Evolutionary conservation across 495 filamentous ascomycete species (phyloP), one percentile per base, ranked within the genome.

Genomic region (Stereocaulon alpinum): DNA sequence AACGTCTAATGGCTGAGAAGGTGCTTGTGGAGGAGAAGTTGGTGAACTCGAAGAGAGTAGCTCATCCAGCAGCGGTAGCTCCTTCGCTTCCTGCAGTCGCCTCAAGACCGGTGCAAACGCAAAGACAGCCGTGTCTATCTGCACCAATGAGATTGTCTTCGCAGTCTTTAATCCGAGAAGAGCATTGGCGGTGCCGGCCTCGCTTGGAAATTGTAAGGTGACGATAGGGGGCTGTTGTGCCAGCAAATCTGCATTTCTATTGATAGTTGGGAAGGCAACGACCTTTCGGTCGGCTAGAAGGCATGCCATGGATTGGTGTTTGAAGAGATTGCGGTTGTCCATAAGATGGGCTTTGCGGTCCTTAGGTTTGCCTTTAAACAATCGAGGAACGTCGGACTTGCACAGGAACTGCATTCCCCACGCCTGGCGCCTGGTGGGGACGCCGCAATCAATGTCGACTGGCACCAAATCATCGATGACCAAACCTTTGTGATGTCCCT

Each of bases 261-360:
- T 71, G 15, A 90, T 67, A 0, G 76, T 82, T 1, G 75, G 78
- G 61, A 91, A 89, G 0, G 83, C 82, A 3, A 85, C 70, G 29
- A 84, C 73, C 7, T 82, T 72, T 9, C 70, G 69, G 7, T 70
- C 69, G 1, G 70, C 64, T 15, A 83, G 60, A 6, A 90, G 58
- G 50, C 84, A 87, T 1, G 80, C 84, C 60, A 87, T 77, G 0
- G 79, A 75, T 22, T 79, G 72, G 61, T 90, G 83, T 44, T 74
- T 79, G 12, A 89, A 64, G 56, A 84, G 69, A 11, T 71, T 72
- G 0, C 63, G 71, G 22, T 80, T 77, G 1, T 78, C 69, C 4
- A 70, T 70, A 0, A 87, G n/a, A n/a, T n/a, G n/a, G n/a, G n/a
- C n/a, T n/a, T n/a, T n/a, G n/a, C n/a, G n/a, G n/a, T n/a, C n/a